These are phyloP conservation scores for Neurospora tetrasperma DNA, from an alignment of 495 filamentous ascomycete genomes.

Conservation along the genomic window DNA sequence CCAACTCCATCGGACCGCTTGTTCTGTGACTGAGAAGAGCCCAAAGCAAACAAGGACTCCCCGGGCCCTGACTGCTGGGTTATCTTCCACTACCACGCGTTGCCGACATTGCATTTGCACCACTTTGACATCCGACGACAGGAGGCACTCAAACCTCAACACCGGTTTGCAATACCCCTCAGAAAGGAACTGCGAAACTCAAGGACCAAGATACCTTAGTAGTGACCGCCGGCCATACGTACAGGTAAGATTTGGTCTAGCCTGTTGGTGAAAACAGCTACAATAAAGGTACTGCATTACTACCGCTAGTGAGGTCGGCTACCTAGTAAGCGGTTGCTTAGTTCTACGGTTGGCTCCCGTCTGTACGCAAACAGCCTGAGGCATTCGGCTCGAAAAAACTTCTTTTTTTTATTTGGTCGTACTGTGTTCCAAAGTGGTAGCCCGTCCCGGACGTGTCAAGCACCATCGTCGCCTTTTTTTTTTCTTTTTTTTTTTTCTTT, in stretches of 20 bases:
- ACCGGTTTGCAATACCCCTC: not conserved
- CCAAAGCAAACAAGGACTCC: not conserved
- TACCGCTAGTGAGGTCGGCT: not conserved
- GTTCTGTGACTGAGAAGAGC: not conserved
- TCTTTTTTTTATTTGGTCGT: not conserved
- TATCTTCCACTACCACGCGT: not conserved
- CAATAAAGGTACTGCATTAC: not conserved
- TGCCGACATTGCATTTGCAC: not conserved
- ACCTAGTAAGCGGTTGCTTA: not conserved
- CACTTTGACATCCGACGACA: not conserved
- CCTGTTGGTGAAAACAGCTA: not conserved
- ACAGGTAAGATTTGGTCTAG: not conserved
- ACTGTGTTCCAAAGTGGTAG: not conserved
- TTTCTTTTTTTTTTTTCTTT: conserved; percentile 5
- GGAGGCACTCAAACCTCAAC: not conserved
- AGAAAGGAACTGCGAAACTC: not conserved
- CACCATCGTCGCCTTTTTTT: not conserved
- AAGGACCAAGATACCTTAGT: not conserved
- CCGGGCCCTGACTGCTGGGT: not conserved
- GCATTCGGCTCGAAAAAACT: not conserved
- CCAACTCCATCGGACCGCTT: not conserved
- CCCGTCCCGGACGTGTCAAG: not conserved
- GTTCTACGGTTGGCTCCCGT: not conserved
- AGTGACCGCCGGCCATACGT: not conserved
- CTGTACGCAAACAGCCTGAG: not conserved